Base-by-base conservation (phyloP, 805 yeast species). In the Blastobotrys chiropterorum region DNA sequence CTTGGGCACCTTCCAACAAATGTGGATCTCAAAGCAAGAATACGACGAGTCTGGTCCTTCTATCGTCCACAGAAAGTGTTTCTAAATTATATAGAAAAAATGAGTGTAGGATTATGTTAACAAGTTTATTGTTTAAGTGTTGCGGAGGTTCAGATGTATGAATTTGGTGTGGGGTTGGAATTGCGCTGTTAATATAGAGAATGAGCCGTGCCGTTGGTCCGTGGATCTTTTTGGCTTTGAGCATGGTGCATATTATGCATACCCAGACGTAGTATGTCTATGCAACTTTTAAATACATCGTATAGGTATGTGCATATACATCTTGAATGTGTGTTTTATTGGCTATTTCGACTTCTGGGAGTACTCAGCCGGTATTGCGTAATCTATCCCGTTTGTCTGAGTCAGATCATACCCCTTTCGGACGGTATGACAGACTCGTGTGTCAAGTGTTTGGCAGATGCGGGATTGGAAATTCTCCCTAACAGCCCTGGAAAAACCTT, bases 1-100 rank as follows among this genome's bases (percentile, higher is more conserved):
- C 56, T 85, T 94, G 74, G 88, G 97, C 59, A 94, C 99, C 75
- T 94, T 94, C 97, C 98, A 94, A 83, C 98, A 94, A 80, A 92
- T 94, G 98, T 94, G 99, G 99, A 90, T 94, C 87, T 90, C 98
- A 72, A 94, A 94, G 85, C 98, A 94, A 82, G 99, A 94, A 83
- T 94, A 94, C 86, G 99, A 94, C 85, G 99, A 94, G 82, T 88
- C 97, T 79, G 99, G 99, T 72, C 99, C 99, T 70, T 90, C 97
- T 61, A 94, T 94, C 73, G 99, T 94, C 69, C 94, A 86, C 84
- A 90, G 86, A 79, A 87, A 87, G 80, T 86, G 95, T 81, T 86
- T 86, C 84, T 85, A 84, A 82, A 71, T 57, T 8, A 19, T 16
- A 16, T 39, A 39, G 16, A 39, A 26, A 26, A 26, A 26, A 26